Evolutionary conservation across 371 early-diverging fungal genomes (phyloP).

Genomic region (Mortierella sp.): DNA sequence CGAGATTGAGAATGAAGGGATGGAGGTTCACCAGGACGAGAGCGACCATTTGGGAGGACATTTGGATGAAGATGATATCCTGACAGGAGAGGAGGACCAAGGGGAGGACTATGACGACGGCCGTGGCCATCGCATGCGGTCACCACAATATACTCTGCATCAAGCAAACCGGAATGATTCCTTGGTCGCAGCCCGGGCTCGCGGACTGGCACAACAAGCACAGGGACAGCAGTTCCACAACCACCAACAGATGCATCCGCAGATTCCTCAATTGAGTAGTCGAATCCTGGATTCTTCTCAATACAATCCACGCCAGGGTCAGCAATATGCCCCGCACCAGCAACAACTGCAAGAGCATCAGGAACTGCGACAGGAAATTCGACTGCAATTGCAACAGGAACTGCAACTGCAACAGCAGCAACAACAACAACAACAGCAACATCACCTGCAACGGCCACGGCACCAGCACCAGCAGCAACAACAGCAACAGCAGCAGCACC

Average conservation of each 20-base stretch:
- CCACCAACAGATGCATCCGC: not conserved
- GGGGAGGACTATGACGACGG: slow-evolving; percentile 14
- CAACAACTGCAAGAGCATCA: not conserved
- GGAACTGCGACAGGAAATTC: not conserved
- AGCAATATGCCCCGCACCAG: not conserved
- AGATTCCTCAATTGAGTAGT: not conserved
- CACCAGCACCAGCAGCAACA: slow-evolving; percentile 15
- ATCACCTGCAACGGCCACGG: not conserved
- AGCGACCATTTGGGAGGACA: slow-evolving; percentile 6
- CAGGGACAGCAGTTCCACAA: not conserved
- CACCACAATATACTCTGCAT: not conserved
- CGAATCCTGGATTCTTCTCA: not conserved
- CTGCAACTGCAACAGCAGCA: not conserved
- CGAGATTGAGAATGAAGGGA: slow-evolving; percentile 12
- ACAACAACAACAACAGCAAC: not conserved
- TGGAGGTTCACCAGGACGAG: slow-evolving; percentile 20
- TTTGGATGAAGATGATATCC: slow-evolving; percentile 30
- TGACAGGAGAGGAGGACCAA: slow-evolving; percentile 26
- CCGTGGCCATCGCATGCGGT: slow-evolving; percentile 2
- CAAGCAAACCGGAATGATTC: not conserved
- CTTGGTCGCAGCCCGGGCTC: not conserved
- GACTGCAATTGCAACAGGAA: not conserved
- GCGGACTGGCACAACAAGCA: not conserved
- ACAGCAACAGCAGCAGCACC: not conserved
- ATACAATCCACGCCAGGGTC: not conserved